Percentiles rank a stretch among this genome's conserved stretches.
phyloP scores from a whole-genome alignment of 2,329 filamentous ascomycete species.

The Metarhizium rileyi region DNA sequence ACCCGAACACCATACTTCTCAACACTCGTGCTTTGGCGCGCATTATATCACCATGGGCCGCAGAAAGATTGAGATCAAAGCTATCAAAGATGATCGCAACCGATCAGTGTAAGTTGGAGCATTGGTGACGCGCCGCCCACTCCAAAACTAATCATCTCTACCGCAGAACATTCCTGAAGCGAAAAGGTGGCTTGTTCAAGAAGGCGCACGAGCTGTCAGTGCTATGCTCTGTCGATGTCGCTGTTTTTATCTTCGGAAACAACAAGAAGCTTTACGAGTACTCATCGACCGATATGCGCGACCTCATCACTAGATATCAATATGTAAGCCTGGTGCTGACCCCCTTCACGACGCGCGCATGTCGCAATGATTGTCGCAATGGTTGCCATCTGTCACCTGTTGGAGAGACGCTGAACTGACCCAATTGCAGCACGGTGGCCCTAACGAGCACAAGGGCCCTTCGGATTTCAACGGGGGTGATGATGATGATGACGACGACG shows the following conservation, averaged over 20 bases:
- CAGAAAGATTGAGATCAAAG: conserved; percentile 99
- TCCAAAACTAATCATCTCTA: background rate
- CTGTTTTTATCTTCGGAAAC: conserved; percentile 95
- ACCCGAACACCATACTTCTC: conserved; percentile 9
- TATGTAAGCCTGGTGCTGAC: too few relatives aligned
- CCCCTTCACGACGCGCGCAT: background rate
- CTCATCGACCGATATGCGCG: conserved; percentile 86
- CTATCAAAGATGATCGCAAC: conserved; percentile 97
- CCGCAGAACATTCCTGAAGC: conserved; percentile 86
- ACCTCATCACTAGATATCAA: conserved; percentile 79
- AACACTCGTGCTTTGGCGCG: conserved; percentile 7
- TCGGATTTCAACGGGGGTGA: conserved; percentile 81
- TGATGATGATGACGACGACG: conserved; percentile 74
- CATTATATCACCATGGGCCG: conserved; percentile 61
- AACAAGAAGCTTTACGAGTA: conserved; percentile 99
- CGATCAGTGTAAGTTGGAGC: conserved; percentile 74
- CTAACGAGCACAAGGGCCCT: conserved; percentile 94
- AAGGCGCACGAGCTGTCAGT: conserved; percentile 98
- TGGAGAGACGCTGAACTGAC: conserved; percentile 9
- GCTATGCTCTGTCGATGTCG: conserved; percentile 95
- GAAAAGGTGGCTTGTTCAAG: conserved; percentile 97
- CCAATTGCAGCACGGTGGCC: conserved; percentile 64
- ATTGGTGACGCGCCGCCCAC: background rate
- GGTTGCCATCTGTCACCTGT: background rate
- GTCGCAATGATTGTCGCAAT: background rate